Evolutionary conservation across 768 basidiomycete genomes (phyloP), one percentile per base, ranked within the genome.

Genomic region (Rhizopogon sp.): DNA sequence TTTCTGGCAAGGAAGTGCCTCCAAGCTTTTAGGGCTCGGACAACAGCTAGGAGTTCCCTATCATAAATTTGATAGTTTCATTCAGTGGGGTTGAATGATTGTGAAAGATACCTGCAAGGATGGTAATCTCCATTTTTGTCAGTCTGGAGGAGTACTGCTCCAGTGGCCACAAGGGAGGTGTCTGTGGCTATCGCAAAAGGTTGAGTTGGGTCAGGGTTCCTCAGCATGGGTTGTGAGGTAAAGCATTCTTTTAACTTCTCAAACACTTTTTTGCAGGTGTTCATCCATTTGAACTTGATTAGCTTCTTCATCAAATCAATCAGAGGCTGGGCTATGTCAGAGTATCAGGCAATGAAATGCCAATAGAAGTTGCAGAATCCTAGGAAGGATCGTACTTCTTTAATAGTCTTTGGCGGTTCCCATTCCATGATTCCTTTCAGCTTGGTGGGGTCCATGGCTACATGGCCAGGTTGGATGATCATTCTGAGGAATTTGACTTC

Each of bases 301-400:
- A 3, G 5, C 37, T 51, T 51, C 17, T 51, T 51, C 3, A 28
- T 51, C 6, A 51, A 28, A 20, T 39, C 31, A 22, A 51, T 51
- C 22, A 51, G 33, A 5, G 69, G 70, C 64, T 56, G 42, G n/a
- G 67, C 55, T 14, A 71, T 62, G 1, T 60, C 17, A 0, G 75
- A 63, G 57, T 68, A 79, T 14, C 66, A 56, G 14, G 60, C 5
- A 17, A 79, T 74, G 63, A 79, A 79, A 0, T 69, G 54, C 3
- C 70, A 55, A 51, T 79, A 80, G 56, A 77, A 80, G 61, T 78
- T 79, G 3, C 65, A 60, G 55, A 80, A 78, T 5, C 76, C 75
- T 1, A 79, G 55, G 64, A 79, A 80, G 4, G 62, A 63, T 62
- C 73, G 72, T 3, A 77, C 47, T 33, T 77, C 63, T 37, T n/a